phyloP scores from a whole-genome alignment of 495 filamentous ascomycete species.

The Hypoxylon crocopeplum region DNA sequence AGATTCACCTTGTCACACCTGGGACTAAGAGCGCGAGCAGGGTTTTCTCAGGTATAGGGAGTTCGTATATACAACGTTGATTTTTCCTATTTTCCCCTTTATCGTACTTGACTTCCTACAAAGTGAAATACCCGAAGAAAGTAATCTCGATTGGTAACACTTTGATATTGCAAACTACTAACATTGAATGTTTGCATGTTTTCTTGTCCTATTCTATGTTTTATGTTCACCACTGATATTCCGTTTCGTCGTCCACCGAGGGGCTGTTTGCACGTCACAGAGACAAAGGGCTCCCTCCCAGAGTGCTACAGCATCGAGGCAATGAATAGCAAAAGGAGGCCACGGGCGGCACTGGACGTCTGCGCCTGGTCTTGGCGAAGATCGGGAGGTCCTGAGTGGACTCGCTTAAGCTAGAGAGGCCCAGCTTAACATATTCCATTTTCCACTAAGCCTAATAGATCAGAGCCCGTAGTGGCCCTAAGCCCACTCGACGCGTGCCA shows the following conservation, averaged over 20 bases:
- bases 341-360: background rate
- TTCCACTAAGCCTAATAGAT: slow-evolving; percentile 2
- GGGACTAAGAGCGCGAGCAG: slow-evolving; percentile 1
- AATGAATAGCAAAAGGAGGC: background rate
- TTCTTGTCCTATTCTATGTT: background rate
- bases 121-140: no score
- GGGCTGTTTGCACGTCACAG: slow-evolving; percentile 5
- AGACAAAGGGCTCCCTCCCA: slow-evolving; percentile 1
- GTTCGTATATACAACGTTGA: background rate
- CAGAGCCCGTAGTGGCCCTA: background rate
- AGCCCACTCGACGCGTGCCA: background rate
- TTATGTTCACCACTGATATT: background rate
- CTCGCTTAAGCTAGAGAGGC: background rate
- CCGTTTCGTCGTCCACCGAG: background rate
- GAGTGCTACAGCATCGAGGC: slow-evolving; percentile 5
- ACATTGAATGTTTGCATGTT: background rate
- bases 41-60: background rate
- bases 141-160: background rate
- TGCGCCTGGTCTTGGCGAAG: background rate
- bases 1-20: background rate
- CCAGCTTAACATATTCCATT: background rate
- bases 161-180: no score
- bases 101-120: no score
- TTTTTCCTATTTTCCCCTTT: background rate
- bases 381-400: background rate